phyloP scores from a whole-genome alignment of 441 rosid species.

The Erysimum cheiri region DNA sequence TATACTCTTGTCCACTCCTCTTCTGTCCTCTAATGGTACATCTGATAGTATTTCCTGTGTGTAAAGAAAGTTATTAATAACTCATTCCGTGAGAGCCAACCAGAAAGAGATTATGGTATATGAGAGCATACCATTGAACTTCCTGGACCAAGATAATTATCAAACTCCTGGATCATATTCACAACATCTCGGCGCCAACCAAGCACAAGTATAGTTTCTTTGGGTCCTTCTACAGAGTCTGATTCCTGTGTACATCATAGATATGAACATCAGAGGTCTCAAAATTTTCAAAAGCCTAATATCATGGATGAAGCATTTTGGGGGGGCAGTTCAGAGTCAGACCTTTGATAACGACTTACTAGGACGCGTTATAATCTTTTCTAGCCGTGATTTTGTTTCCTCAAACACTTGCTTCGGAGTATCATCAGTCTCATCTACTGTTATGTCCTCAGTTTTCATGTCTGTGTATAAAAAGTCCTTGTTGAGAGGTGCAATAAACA shows the following conservation, averaged over 20 bases:
- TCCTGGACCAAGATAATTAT: conserved; percentile 96
- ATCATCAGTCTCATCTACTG: conserved; percentile 50
- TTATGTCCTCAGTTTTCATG: conserved; percentile 47
- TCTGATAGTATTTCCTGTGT: conserved; percentile 90
- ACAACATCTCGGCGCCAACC: conserved; percentile 95
- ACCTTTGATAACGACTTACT: conserved; percentile 79
- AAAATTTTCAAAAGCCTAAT: too few species aligned
- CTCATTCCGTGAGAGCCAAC: background rate
- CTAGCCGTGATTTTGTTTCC: conserved; percentile 52
- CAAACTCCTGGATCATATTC: conserved; percentile 90
- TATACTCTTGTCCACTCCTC: conserved; percentile 46
- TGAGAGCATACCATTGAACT: conserved; percentile 69
- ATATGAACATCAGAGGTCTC: conserved; percentile 10
- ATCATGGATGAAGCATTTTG: conserved; percentile 15
- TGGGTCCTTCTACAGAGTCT: conserved; percentile 73
- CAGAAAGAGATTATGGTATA: conserved; percentile 15
- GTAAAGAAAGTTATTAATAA: conserved; percentile 11
- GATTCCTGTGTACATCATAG: conserved; percentile 60
- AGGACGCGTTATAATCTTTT: conserved; percentile 61
- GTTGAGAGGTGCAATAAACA: conserved; percentile 79
- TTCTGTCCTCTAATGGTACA: conserved; percentile 82
- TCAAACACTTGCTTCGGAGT: conserved; percentile 49
- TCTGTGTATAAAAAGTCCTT: conserved; percentile 55
- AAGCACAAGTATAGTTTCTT: conserved; percentile 83
- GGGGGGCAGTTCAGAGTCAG: conserved; percentile 27